A percentile compares a stretch with the other conserved stretches of the same genome.
These are phyloP conservation scores for Saturnispora diversa DNA, from an alignment of 805 yeast genomes.

Conservation along the genomic window DNA sequence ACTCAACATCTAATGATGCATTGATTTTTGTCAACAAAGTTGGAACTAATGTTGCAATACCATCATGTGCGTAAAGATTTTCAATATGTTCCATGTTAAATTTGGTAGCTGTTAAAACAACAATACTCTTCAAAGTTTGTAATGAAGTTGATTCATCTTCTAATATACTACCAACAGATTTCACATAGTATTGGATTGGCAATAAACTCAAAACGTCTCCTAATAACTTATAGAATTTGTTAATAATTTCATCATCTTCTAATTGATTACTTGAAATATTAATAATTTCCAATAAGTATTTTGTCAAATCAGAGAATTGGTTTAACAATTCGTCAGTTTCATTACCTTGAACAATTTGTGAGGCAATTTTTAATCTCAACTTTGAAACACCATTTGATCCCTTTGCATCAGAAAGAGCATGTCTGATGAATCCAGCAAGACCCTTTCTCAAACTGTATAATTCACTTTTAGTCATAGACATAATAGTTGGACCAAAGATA, in stretches of 20 bases:
- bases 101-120: constrained; percentile 55
- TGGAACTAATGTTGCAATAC: constrained; percentile 45
- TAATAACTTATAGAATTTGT: constrained; percentile 46
- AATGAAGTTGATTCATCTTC: constrained; percentile 32
- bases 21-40: constrained; percentile 37
- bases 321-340: constrained; percentile 19
- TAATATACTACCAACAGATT: constrained; percentile 43
- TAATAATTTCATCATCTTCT: constrained; percentile 32
- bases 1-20: constrained; percentile 34
- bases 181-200: constrained; percentile 67
- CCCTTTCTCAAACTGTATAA: constrained; percentile 41
- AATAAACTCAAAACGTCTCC: constrained; percentile 58
- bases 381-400: constrained; percentile 36
- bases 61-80: constrained; percentile 39
- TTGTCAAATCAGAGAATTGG: constrained; percentile 25
- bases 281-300: constrained; percentile 33
- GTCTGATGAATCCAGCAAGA: constrained; percentile 50
- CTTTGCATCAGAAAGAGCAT: constrained; percentile 36
- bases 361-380: constrained; percentile 33
- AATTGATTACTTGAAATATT: constrained; percentile 26
- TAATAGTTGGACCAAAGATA: constrained; percentile 54
- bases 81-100: constrained; percentile 59
- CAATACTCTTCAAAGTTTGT: constrained; percentile 52
- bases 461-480: constrained; percentile 43
- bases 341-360: constrained; percentile 27